Evolutionary conservation across 2,329 filamentous ascomycete genomes (phyloP), one percentile per base, ranked within the genome.

Genomic region (Penicillium sp.): DNA sequence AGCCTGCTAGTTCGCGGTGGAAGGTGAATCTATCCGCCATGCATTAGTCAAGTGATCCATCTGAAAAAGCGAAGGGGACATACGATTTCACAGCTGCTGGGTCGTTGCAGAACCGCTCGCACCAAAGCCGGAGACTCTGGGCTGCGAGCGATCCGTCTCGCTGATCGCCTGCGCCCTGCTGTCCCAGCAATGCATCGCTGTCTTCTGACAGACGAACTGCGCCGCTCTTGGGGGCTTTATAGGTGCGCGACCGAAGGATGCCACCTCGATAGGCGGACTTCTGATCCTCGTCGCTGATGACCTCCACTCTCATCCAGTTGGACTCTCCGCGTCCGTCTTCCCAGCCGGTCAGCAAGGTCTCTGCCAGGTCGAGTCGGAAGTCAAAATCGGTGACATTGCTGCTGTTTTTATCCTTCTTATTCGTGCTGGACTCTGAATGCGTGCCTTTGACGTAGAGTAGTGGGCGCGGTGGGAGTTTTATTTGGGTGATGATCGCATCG

Each of bases 51-150:
- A 16, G 11, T 16, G 27, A 21, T 29, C 24, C 14, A 9, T 4
- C 14, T 13, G 27, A n/a, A 5, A 2, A n/a, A 2, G 10, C 13
- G 46, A 18, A 5, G 32, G 21, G 14, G 29, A 27, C 60, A 45
- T 62, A 75, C 72, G 73, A 75, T 56, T 73, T 75, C 16, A 75
- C 67, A 5, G 64, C 55, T 0, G 71, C 61, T 2, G 68, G 65
- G 45, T 76, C 73, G 2, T 51, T 50, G 50, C 70, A 73, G 58
- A 71, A 76, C 29, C 73, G 66, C 50, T 69, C 54, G 43, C 72
- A 75, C 73, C 73, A 76, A 39, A 61, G 31, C 36, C 38, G 43
- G 11, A 65, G 38, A 24, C 5, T 27, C 18, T 45, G 18, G 38
- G 14, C 21, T 0, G 31, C 36, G 13, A 31, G 9, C 6, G 22